Evolutionary conservation across 805 yeast species (phyloP), one percentile per base, ranked within the genome.

Genomic region (Hyphopichia homilentoma): DNA sequence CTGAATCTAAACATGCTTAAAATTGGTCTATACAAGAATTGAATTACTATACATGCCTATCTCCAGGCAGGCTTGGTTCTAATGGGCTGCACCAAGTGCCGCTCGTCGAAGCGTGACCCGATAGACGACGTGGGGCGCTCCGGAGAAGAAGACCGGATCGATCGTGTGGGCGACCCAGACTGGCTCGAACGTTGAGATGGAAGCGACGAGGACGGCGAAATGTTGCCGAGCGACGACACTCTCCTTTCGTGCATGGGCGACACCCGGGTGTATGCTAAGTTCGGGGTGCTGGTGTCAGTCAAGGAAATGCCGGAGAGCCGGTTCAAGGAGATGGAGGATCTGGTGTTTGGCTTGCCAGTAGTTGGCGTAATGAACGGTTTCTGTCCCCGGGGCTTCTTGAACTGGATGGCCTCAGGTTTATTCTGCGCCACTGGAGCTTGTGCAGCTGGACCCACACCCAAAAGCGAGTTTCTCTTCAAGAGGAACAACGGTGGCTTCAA

Each of bases 101-200:
- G 42, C 16, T 57, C 61, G 29, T 60, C 65, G 29, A 46, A 58
- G 15, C 65, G 37, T 2, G 64, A 56, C 3, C 65, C 68, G 27
- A 61, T 44, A 1, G 67, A 48, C 3, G 65, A 54, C 3, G 45
- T 31, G 1, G 69, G 67, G 27, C 65, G 38, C 19, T 59, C 65
- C 2, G 67, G 65, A 1, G 66, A 58, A 5, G 59, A 43, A 8
- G 54, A 50, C 34, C 27, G 17, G 20, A 29, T 11, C 4, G 14
- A 24, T 16, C 27, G 4, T 13, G 16, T 21, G 20, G 20, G 12
- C 2, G 30, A 27, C 7, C 16, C n/a, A 8, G 13, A 8, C 12
- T 15, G 7, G 7, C 7, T n/a, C 17, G 29, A 14, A 14, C 26
- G 9, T 5, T 18, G 3, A 12, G 29, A 26, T 26, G 22, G 22